Conservation (phyloP, 768 basidiomycete genomes). For the Tylopilus sp. region DNA sequence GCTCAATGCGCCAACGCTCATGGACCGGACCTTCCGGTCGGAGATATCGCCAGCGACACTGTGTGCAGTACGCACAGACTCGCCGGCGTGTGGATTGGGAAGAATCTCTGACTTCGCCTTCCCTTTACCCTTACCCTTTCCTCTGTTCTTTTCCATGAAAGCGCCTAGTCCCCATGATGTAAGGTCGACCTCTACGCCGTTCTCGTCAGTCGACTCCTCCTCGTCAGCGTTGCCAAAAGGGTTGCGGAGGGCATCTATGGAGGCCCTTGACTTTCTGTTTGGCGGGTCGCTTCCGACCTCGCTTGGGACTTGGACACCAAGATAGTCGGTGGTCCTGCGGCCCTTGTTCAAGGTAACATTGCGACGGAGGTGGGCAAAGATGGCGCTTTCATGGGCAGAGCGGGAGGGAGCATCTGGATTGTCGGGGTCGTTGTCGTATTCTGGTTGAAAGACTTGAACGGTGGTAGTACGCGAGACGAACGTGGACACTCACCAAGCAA, state of each 20-base stretch:
- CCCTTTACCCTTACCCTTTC: constrained; percentile 36
- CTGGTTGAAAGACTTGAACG: constrained; percentile 36
- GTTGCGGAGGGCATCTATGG: constrained; percentile 64
- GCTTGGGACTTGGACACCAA: constrained; percentile 64
- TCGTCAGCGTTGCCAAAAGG: constrained; percentile 69
- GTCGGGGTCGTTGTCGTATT: constrained; percentile 87
- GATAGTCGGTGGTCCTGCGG: constrained; percentile 59
- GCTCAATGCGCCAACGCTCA: constrained; percentile 65
- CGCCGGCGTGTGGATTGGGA: constrained; percentile 43
- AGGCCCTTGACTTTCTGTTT: constrained; percentile 49
- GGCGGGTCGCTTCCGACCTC: constrained; percentile 53
- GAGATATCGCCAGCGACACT: constrained; percentile 41
- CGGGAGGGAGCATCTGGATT: constrained; percentile 57
- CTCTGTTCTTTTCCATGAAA: constrained; percentile 69
- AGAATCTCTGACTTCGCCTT: constrained; percentile 37
- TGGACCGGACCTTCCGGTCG: constrained; percentile 49
- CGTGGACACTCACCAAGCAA: constrained; percentile 58
- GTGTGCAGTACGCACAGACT: constrained; percentile 38
- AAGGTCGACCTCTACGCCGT: constrained; percentile 69
- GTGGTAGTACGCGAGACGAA: neutral
- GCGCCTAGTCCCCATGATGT: constrained; percentile 82
- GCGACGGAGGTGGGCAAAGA: constrained; percentile 75
- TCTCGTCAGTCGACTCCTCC: constrained; percentile 46
- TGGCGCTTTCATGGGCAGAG: constrained; percentile 79
- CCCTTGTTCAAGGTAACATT: constrained; percentile 47